These are phyloP conservation scores for Colletotrichum karsti DNA, from an alignment of 2,329 filamentous ascomycete genomes.

Conservation along the genomic window DNA sequence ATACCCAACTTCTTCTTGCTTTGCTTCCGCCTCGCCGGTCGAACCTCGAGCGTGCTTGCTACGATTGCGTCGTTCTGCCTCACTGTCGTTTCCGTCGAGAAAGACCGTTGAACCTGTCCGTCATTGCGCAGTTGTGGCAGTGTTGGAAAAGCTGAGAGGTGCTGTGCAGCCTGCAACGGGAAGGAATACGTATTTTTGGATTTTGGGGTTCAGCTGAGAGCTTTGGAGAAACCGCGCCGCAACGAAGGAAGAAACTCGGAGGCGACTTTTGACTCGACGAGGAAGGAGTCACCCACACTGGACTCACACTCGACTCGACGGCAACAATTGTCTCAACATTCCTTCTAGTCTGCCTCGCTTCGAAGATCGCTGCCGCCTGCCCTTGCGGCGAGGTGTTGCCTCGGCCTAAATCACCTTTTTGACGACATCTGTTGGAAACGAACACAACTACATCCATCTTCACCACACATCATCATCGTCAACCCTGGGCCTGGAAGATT, in stretches of 20 bases:
- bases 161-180: neutral
- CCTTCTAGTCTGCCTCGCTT: neutral
- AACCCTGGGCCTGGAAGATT: neutral
- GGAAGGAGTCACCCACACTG: neutral
- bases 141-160: neutral
- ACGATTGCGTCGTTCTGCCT: neutral
- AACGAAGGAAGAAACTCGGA: neutral
- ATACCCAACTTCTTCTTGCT: neutral
- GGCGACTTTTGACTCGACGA: neutral
- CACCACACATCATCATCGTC: neutral
- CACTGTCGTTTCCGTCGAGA: neutral
- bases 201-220: neutral
- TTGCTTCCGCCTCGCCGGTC: neutral
- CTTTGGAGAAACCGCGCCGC: neutral
- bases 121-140: conserved; percentile 3
- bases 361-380: neutral
- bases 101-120: neutral
- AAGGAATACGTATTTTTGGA: conserved; percentile 5
- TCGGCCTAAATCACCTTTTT: neutral
- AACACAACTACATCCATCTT: neutral
- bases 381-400: neutral
- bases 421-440: neutral
- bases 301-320: too few species aligned
- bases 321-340: neutral
- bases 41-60: neutral